Base-by-base conservation (phyloP, 768 basidiomycete species). In the Suillus lakei region DNA sequence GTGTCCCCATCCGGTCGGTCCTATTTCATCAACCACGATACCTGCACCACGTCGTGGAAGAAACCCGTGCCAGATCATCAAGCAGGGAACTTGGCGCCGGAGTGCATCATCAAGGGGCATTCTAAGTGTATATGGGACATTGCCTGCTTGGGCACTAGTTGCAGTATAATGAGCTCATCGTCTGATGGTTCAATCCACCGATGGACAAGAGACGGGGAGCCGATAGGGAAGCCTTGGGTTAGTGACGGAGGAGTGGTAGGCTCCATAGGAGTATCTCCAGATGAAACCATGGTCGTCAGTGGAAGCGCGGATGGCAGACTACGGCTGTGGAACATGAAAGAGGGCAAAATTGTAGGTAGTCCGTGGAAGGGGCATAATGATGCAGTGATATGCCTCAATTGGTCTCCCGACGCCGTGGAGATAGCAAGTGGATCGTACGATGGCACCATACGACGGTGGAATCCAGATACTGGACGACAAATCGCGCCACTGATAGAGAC, bases 351-450 rank as follows among this genome's bases (percentile, higher is more conserved):
- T 23, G 43, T 65, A 39, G 50, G 53, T 38, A 62, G 21, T 4
- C 66, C 66, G 5, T 43, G 60, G 26, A 13, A 61, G 18, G 72
- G 72, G 23, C 73, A 73, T 41, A 64, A 12, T 32, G 60, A 68
- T 13, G 32, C 15, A 18, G 64, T 73, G 18, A 64, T 53, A 2
- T 67, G 67, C 18, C 23, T 74, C 12, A 60, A 66, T 21, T 72
- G 72, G 28, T 74, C 73, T 7, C 60, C 59, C 3, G 68, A 70
- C 32, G 74, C 53, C 30, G 10, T 32, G 30, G 53, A 54, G 30
- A n/a, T 54, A 54, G 53, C 21, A 32, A 54, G 21, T 54, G 53
- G 53, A 54, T 54, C 53, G 30, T 30, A 54, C 30, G 53, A 54
- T 54, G 53, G 53, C 10, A 54, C 53, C 30, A 32, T 54, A 54